Evolutionary conservation across 495 filamentous ascomycete species (phyloP).

Genomic region (Neurospora sp.): DNA sequence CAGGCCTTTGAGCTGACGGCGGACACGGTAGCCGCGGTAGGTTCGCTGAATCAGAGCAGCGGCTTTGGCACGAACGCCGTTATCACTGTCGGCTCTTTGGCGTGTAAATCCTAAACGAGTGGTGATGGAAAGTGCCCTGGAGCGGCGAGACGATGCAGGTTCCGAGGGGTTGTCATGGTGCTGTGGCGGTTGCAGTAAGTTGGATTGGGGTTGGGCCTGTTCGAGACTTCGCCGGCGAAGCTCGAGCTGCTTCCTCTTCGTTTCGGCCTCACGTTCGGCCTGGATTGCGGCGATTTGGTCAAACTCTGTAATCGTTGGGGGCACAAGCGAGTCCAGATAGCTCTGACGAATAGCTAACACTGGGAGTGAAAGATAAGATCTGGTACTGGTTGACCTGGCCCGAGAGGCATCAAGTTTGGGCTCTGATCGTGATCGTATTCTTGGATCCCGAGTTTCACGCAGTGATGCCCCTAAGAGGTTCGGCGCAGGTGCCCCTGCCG

Average conservation of each 20-base stretch:
- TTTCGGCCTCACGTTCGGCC: slow-evolving; percentile 35
- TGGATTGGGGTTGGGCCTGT: slow-evolving; percentile 10
- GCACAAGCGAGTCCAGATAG: slow-evolving; percentile 39
- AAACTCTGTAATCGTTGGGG: slow-evolving; percentile 35
- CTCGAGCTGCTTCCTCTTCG: slow-evolving; percentile 23
- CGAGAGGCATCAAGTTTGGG: neutral
- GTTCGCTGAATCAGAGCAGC: slow-evolving; percentile 52
- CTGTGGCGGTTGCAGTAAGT: slow-evolving; percentile 8
- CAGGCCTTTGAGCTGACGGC: slow-evolving; percentile 54
- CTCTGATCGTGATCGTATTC: neutral
- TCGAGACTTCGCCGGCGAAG: slow-evolving; percentile 18
- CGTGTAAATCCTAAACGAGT: neutral
- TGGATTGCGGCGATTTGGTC: slow-evolving; percentile 33
- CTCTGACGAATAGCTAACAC: slow-evolving; percentile 19
- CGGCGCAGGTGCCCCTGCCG: neutral
- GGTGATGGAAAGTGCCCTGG: neutral
- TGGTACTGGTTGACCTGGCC: neutral
- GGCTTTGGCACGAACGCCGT: slow-evolving; percentile 25
- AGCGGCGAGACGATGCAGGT: neutral
- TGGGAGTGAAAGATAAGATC: neutral
- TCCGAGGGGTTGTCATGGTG: neutral
- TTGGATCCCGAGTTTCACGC: neutral
- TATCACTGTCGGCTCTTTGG: slow-evolving; percentile 4
- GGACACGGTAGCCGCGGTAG: slow-evolving; percentile 61
- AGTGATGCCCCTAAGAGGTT: neutral